These are phyloP conservation scores for Clonostachys chloroleuca DNA, from an alignment of 2,329 filamentous ascomycete genomes.

Conservation along the genomic window DNA sequence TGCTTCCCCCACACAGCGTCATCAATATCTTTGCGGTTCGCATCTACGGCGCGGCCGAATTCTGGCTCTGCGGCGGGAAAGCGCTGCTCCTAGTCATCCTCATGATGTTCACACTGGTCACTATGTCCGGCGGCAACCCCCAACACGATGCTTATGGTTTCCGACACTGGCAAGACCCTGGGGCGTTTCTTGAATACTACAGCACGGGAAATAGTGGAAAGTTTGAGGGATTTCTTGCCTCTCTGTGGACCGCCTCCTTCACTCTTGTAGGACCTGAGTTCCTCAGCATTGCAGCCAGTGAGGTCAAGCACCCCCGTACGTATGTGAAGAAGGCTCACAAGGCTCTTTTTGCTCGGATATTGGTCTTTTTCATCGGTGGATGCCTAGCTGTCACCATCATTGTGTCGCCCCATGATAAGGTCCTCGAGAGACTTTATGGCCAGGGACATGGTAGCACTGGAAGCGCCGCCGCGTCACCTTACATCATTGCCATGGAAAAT, in stretches of 20 bases:
- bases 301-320: conserved; percentile 58
- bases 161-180: conserved; percentile 60
- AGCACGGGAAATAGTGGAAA: conserved; percentile 56
- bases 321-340: conserved; percentile 68
- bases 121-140: conserved; percentile 54
- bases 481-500: conserved; percentile 52
- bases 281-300: conserved; percentile 64
- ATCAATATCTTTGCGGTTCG: conserved; percentile 27
- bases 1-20: conserved; percentile 18
- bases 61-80: conserved; percentile 38
- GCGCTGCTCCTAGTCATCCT: conserved; percentile 53
- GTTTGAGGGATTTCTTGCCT: conserved; percentile 67
- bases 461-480: conserved; percentile 48
- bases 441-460: conserved; percentile 21
- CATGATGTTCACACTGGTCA: conserved; percentile 51
- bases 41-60: conserved; percentile 32
- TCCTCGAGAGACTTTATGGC: conserved; percentile 26
- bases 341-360: conserved; percentile 68
- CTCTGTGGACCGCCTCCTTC: conserved; percentile 60
- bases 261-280: conserved; percentile 67
- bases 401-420: conserved; percentile 59
- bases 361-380: conserved; percentile 66
- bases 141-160: conserved; percentile 55
- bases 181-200: conserved; percentile 42
- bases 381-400: conserved; percentile 63